These are phyloP conservation scores for Aspergillus sclerotioniger DNA, from an alignment of 495 filamentous ascomycete species.

Conservation along the genomic window DNA sequence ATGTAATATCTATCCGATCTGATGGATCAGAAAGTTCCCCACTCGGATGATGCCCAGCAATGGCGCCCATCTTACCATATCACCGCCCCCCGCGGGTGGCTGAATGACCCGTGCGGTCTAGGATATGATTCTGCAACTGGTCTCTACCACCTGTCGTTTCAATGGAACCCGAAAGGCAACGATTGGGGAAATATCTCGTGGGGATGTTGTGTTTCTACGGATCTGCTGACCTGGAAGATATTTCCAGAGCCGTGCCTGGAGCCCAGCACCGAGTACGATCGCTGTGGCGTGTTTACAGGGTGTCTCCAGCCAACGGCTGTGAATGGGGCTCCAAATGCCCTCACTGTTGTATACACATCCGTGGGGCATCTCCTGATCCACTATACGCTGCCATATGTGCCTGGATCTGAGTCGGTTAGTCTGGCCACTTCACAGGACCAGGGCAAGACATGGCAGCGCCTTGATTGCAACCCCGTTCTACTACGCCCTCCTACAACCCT, in stretches of 20 bases:
- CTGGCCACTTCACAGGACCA: conserved; percentile 49
- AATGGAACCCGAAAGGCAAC: conserved; percentile 47
- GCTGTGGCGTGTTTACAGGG: conserved; percentile 53
- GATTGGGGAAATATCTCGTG: conserved; percentile 49
- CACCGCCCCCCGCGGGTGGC: conserved; percentile 50
- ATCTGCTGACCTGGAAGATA: conserved; percentile 45
- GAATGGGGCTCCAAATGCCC: conserved; percentile 38
- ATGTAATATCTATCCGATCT: neutral
- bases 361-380: conserved; percentile 51
- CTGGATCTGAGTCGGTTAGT: conserved; percentile 50
- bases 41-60: conserved; percentile 19
- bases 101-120: conserved; percentile 57
- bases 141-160: conserved; percentile 43
- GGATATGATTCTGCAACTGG: conserved; percentile 50
- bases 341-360: conserved; percentile 52
- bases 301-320: conserved; percentile 45
- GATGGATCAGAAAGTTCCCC: neutral
- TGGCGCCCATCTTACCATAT: conserved; percentile 51
- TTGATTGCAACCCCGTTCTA: conserved; percentile 51
- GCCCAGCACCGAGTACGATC: conserved; percentile 45
- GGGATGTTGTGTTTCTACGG: conserved; percentile 40
- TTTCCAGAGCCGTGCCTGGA: conserved; percentile 31
- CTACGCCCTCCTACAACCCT: conserved; percentile 39
- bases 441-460: conserved; percentile 49
- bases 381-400: conserved; percentile 45